Evolutionary conservation across 2,329 filamentous ascomycete species (phyloP), one percentile per base, ranked within the genome.

Genomic region (Penicillium sp.): DNA sequence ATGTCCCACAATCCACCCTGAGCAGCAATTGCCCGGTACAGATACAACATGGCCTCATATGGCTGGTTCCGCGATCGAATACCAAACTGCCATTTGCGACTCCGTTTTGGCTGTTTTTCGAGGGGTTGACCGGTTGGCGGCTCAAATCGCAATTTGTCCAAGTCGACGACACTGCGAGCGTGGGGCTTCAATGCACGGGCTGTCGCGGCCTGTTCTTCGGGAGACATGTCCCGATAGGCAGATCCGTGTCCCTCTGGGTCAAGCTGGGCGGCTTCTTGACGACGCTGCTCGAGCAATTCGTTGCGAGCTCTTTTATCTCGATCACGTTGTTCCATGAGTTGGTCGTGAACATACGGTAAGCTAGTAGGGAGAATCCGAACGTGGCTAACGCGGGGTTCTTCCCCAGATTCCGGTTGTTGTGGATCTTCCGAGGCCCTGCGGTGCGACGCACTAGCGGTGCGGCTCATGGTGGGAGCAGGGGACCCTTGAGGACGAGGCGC

Each of bases 21-120:
- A 58, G 90, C 90, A 53, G 83, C 77, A 38, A 98, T 75, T 0
- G 93, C 90, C 67, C 91, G 89, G 75, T 96, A 96, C 49, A 98
- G 93, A 62, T 91, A 96, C 24, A 95, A 75, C 69, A 98, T 85
- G 0, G 93, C 93, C 68, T 98, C 93, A 61, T 90, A 88, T 0
- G 93, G 93, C 49, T 88, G 86, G 63, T 97, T 98, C 43, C 93
- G 83, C 40, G 88, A 95, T 33, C 93, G 82, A 54, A 98, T 98
- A 49, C 93, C 93, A 65, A 98, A 98, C 67, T 98, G 93, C 93
- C 93, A 98, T 57, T 91, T 88, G 15, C 90, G 87, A 1, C 86
- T 86, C 48, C 59, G 64, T 63, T 87, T 89, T 5, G 77, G 72
- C 67, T 69, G 69, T 41, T 68, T 62, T 7, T 66, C 54, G 3